Percentiles rank a stretch among this genome's conserved stretches.
Evolutionary conservation across 1,284 basidiomycete species (phyloP).

Genomic region (Bondarzewia mesenterica): DNA sequence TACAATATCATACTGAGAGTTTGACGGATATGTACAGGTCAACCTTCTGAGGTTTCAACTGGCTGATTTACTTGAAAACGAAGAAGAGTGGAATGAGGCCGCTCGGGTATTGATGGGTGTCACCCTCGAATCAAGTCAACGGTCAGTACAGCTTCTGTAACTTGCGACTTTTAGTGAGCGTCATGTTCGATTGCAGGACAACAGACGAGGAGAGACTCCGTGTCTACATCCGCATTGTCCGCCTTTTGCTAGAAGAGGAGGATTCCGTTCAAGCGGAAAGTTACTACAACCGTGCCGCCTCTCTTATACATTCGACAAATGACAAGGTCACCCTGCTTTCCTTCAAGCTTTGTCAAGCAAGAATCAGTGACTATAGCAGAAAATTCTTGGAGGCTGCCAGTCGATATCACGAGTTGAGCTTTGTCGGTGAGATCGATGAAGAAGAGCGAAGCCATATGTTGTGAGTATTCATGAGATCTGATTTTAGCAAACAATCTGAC

Average conservation of each 20-base stretch:
- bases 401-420: constrained; percentile 91
- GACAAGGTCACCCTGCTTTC: constrained; percentile 74
- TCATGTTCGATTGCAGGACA: constrained; percentile 32
- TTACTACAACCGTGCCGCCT: constrained; percentile 93
- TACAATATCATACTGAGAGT: constrained; percentile 4
- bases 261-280: constrained; percentile 92
- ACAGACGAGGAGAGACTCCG: constrained; percentile 83
- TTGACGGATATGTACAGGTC: constrained; percentile 40
- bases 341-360: constrained; percentile 87
- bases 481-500: not conserved
- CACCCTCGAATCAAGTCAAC: constrained; percentile 84
- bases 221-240: constrained; percentile 90
- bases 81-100: constrained; percentile 91
- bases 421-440: constrained; percentile 82
- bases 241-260: constrained; percentile 92
- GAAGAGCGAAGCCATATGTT: constrained; percentile 84
- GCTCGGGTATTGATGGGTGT: constrained; percentile 88
- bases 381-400: constrained; percentile 94
- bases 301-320: constrained; percentile 72
- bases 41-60: constrained; percentile 81
- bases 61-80: constrained; percentile 80
- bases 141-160: constrained; percentile 43
- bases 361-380: constrained; percentile 86
- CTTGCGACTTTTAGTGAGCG: not conserved
- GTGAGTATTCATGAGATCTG: constrained; percentile 34